phyloP scores from a whole-genome alignment of 116 monocot species.

The Thalassia testudinum region DNA sequence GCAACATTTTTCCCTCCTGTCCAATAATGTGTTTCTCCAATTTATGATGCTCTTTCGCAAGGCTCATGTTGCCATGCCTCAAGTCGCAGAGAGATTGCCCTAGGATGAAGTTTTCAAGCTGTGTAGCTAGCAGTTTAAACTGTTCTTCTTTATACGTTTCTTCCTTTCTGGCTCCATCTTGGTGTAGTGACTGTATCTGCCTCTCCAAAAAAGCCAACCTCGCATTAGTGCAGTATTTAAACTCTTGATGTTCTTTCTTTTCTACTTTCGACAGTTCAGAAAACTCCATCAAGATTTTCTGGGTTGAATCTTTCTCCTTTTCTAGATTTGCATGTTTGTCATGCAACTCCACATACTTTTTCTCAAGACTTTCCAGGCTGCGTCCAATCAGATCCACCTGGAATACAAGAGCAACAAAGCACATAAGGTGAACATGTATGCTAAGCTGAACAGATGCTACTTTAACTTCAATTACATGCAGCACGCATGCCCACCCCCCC shows the following conservation, averaged over 20 bases:
- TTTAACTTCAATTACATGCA: too few species aligned
- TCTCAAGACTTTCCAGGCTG: slow-evolving; percentile 30
- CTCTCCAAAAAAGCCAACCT: slow-evolving; percentile 19
- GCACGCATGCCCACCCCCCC: too few species aligned
- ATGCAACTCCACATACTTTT: slow-evolving; percentile 36
- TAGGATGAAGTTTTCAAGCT: slow-evolving; percentile 38
- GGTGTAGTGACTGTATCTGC: slow-evolving; percentile 25
- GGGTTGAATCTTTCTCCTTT: slow-evolving; percentile 21
- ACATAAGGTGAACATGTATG: too few species aligned
- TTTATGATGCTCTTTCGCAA: slow-evolving; percentile 21
- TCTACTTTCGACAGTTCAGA: slow-evolving; percentile 16
- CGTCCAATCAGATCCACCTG: slow-evolving; percentile 43
- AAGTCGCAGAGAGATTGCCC: slow-evolving; percentile 36
- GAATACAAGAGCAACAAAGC: slow-evolving; percentile 3
- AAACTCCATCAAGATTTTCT: slow-evolving; percentile 28
- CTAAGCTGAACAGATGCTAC: too few species aligned
- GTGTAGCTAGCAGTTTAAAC: slow-evolving; percentile 17
- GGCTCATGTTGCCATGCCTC: slow-evolving; percentile 22
- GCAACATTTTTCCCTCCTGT: slow-evolving; percentile 20
- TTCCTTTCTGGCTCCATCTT: slow-evolving; percentile 16
- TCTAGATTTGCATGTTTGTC: slow-evolving; percentile 25
- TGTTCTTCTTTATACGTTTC: slow-evolving; percentile 38
- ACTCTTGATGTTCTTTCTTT: slow-evolving; percentile 28
- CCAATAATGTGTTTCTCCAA: slow-evolving; percentile 6
- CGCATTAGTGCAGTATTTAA: slow-evolving; percentile 12